phyloP scores from a whole-genome alignment of 352 stramenopile species.

The Pythium sukuiense region DNA sequence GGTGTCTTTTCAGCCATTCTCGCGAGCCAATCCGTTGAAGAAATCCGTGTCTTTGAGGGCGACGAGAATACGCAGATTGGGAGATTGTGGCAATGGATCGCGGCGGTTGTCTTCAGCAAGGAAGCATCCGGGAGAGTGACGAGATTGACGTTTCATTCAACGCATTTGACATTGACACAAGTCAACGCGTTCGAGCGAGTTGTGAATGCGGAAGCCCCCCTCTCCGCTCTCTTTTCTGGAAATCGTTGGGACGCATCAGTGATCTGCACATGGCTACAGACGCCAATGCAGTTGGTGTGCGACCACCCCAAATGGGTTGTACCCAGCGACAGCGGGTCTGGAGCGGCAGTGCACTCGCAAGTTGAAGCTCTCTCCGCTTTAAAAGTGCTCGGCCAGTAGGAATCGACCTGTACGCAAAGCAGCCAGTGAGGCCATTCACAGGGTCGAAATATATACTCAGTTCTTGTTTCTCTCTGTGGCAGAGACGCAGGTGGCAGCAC shows the following conservation, averaged over 20 bases:
- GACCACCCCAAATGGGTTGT: neutral
- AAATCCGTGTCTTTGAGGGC: neutral
- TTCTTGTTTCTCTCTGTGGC: too few species aligned
- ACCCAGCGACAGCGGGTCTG: too few species aligned
- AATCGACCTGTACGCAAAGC: too few species aligned
- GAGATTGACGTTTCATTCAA: neutral
- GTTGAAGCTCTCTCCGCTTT: too few species aligned
- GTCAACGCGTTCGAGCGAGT: neutral
- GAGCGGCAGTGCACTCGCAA: too few species aligned
- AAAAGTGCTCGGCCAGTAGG: too few species aligned
- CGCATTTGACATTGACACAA: neutral
- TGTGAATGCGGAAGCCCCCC: too few species aligned
- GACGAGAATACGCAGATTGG: neutral
- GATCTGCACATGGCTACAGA: constrained; percentile 2
- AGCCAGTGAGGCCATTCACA: too few species aligned
- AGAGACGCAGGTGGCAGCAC: too few species aligned
- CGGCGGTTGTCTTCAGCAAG: neutral
- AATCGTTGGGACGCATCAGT: too few species aligned
- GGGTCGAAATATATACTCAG: too few species aligned
- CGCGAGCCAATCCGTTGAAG: neutral
- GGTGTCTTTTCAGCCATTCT: neutral
- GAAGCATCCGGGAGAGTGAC: neutral
- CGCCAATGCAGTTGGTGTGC: neutral
- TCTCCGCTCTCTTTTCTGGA: too few species aligned
- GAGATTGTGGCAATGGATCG: neutral